Conservation (phyloP, 2,329 filamentous ascomycete species). For the Trichoderma harzianum region DNA sequence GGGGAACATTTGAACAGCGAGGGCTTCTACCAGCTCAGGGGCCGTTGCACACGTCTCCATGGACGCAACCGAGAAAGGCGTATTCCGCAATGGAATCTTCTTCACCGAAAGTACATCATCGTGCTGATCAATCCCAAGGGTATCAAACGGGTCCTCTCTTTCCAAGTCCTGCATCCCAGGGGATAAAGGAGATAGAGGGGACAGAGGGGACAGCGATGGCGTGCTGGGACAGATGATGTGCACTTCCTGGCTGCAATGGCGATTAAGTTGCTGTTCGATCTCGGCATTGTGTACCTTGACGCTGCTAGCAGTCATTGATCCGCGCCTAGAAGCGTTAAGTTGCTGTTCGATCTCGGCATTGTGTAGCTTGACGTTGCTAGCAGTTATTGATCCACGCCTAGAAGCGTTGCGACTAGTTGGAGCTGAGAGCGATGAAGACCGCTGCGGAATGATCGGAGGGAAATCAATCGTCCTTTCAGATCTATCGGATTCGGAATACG, state of each 20-base stretch:
- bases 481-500: constrained; percentile 47
- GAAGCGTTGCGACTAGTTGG: constrained; percentile 58
- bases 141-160: constrained; percentile 33
- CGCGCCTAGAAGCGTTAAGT: constrained; percentile 45
- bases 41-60: constrained; percentile 62
- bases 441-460: constrained; percentile 53
- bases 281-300: background rate
- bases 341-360: background rate
- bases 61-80: constrained; percentile 60
- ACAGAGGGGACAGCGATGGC: background rate
- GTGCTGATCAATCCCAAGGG: constrained; percentile 46
- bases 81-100: constrained; percentile 53
- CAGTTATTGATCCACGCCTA: constrained; percentile 43
- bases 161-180: background rate
- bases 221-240: constrained; percentile 3
- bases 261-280: background rate
- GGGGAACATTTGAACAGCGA: constrained; percentile 59
- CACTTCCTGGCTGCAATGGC: constrained; percentile 3
- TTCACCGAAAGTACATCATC: constrained; percentile 53
- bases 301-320: constrained; percentile 35
- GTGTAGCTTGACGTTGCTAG: background rate
- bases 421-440: constrained; percentile 60
- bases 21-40: constrained; percentile 59
- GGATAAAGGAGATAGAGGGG: background rate
- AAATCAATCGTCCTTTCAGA: constrained; percentile 58